Conservation (phyloP, 495 filamentous ascomycete species). For the Immersiella caudata region DNA sequence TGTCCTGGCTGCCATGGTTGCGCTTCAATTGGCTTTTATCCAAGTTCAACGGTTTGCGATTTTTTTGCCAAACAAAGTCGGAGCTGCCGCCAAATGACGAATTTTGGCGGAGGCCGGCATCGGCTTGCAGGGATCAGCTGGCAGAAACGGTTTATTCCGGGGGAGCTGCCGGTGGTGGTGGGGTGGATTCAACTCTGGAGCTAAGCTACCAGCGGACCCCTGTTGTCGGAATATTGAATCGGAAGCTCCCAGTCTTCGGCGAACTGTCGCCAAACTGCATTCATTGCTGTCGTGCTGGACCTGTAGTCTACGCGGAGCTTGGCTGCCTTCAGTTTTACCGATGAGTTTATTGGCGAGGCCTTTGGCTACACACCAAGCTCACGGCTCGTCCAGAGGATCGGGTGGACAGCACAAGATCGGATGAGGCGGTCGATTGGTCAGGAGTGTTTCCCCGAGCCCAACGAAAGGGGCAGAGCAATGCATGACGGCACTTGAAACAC, state of each 20-base stretch:
- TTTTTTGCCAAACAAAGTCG: slow-evolving; percentile 10
- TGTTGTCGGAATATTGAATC: slow-evolving; percentile 1
- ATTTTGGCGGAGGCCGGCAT: slow-evolving; percentile 15
- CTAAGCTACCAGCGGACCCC: slow-evolving; percentile 2
- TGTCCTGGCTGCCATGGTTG: slow-evolving; percentile 57
- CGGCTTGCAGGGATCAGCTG: slow-evolving; percentile 14
- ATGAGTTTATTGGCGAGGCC: not conserved
- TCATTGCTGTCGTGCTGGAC: too few relatives aligned
- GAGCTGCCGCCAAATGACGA: slow-evolving; percentile 16
- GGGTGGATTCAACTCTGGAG: not conserved
- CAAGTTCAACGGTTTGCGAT: not conserved
- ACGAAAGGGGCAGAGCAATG: slow-evolving; percentile 17
- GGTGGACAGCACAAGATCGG: slow-evolving; percentile 4
- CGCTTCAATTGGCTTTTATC: slow-evolving; percentile 33
- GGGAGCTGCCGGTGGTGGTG: slow-evolving; percentile 2
- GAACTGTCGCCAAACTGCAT: too few relatives aligned
- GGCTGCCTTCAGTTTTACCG: not conserved
- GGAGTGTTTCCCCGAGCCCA: slow-evolving; percentile 14
- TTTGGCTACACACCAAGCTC: not conserved
- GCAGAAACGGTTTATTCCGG: slow-evolving; percentile 17
- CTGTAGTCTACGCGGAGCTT: too few relatives aligned
- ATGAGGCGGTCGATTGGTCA: slow-evolving; percentile 15
- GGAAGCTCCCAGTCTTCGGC: not conserved
- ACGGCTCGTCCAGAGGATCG: not conserved
- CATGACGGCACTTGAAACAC: slow-evolving; percentile 30